Base-by-base conservation (phyloP, 441 rosid species). In the Bruguiera hainesii region DNA sequence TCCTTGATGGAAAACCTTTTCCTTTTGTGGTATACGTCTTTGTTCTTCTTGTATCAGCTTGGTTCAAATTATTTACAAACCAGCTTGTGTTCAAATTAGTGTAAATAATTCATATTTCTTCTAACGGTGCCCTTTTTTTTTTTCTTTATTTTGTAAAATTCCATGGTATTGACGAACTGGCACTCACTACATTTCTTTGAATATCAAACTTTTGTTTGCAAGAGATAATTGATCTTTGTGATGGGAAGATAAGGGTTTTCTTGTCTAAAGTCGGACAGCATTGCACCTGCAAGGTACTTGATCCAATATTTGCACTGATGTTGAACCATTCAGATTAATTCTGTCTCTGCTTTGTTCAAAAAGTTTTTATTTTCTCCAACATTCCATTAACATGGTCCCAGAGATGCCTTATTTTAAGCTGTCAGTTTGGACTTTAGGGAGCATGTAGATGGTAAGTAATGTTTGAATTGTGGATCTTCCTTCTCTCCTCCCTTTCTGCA, bases 131-230 rank as follows among this genome's bases (percentile, higher is more conserved):
- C 13, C 31, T 26, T 6, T 55, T 5, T 23, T 50, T 26, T 48
- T 6, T 21, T 6, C 1, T 6, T 29, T 42, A n/a, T 52, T 11
- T 50, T 31, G 23, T 59, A 59, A 31, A 16, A 52, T 28, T 60
- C 15, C 15, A 13, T 42, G 48, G 15, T 11, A 3, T 55, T 23
- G 7, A 37, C 18, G 4, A 64, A 18, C 55, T 66, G 16, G 30
- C 57, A 30, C 73, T 76, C 49, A 57, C 69, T 50, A 50, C 29
- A 55, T 55, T 63, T 67, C 49, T 63, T 51, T 76, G 60, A 57
- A 73, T 70, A 52, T 71, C 16, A 15, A 56, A 50, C 26, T 66
- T 19, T 76, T 76, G 62, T 61, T 73, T 76, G 80, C 76, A 65
- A 76, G 83, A 71, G 74, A 28, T 56, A 19, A 56, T 66, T 73